phyloP scores from a whole-genome alignment of 768 basidiomycete genomes.

The Russula lepida region DNA sequence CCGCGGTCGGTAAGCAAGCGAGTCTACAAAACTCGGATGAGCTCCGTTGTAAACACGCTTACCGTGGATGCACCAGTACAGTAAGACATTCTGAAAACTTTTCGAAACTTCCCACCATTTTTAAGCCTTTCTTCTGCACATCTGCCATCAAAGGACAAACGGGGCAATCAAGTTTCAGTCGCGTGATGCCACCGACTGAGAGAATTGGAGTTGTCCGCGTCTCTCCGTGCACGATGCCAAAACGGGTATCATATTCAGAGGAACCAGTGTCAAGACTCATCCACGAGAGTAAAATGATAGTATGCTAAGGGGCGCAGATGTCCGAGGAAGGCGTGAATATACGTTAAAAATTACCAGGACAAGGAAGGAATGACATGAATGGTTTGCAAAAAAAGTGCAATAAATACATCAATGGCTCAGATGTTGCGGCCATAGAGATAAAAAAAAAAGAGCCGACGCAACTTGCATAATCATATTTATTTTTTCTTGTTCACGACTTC shows the following conservation, averaged over 20 bases:
- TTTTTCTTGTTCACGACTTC: constrained; percentile 42
- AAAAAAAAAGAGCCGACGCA: background rate
- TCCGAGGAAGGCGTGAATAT: constrained; percentile 1
- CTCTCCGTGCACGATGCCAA: background rate
- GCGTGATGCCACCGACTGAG: background rate
- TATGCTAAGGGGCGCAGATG: background rate
- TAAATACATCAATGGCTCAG: background rate
- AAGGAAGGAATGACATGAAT: background rate
- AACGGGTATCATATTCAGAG: constrained; percentile 12
- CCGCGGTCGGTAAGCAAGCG: background rate
- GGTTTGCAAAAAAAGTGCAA: background rate
- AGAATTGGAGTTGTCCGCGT: too few species aligned
- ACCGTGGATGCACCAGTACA: background rate
- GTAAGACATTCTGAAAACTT: background rate
- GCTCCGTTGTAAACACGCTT: background rate
- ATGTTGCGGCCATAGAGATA: background rate
- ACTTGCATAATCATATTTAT: constrained; percentile 1
- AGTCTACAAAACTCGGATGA: too few species aligned
- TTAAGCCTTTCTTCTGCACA: background rate
- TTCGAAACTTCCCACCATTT: background rate
- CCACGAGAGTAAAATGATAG: background rate
- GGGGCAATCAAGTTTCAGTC: background rate
- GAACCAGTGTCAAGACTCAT: background rate
- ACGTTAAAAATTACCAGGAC: background rate
- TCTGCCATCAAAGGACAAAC: background rate